Evolutionary conservation across 257 asterid genomes (phyloP), one percentile per base, ranked within the genome.

Genomic region (Forsythia suspensa): DNA sequence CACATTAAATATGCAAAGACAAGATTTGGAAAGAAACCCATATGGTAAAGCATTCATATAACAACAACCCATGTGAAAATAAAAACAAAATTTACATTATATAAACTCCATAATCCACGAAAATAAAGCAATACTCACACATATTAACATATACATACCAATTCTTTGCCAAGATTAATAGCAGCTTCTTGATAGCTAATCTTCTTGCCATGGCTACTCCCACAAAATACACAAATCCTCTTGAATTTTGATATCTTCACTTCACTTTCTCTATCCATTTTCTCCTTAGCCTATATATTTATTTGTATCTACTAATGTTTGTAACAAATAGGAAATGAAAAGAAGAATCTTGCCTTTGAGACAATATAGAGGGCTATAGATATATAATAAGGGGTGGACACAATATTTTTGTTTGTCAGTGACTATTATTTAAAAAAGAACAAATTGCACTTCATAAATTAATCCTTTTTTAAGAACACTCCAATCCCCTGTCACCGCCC

Each of bases 171-270:
- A 4, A 94, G 92, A 76, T 92, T 93, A 86, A 90, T 84, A 70
- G 98, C 97, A 79, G 98, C 92, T 76, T 94, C 97, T 81, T 94
- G 98, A 72, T 94, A 94, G 86, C 94, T 94, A 63, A 88, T 59
- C 75, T 94, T 94, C 87, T 91, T 94, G 75, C 98, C 98, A 71
- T 89, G 98, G 89, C 98, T 94, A 71, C 97, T 92, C 73, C 98
- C 98, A 85, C 98, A 94, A 76, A 94, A 94, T 76, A 94, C 98
- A 82, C 98, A 94, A 82, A 94, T 85, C 89, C 88, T 92, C 91
- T 87, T 87, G 93, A 94, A 94, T 79, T 76, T 94, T 29, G 98
- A 92, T 52, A 80, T 76, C 78, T 82, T 87, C 37, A 70, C 82
- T 75, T 89, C 98, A 71, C 81, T 74, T 29, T 86, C 90, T 78